Conservation (phyloP, 345 rosid species). For the Salix suchowensis region DNA sequence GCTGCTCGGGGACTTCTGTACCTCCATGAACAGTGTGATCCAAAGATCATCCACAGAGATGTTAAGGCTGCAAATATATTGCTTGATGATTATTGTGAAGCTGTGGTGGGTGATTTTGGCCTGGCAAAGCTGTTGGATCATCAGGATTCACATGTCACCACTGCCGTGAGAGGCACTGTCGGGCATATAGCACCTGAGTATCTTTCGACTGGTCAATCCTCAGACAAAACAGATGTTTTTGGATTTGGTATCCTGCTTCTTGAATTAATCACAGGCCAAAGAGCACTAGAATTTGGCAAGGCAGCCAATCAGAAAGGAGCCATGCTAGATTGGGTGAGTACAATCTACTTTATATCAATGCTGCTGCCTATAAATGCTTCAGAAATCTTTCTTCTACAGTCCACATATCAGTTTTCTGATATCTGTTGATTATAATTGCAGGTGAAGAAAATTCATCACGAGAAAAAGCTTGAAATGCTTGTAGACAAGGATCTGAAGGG, state of each 20-base stretch:
- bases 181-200: conserved; percentile 99
- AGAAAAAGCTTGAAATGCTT: conserved; percentile 79
- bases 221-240: conserved; percentile 95
- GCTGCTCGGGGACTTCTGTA: conserved; percentile 88
- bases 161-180: conserved; percentile 94
- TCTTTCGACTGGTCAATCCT: conserved; percentile 95
- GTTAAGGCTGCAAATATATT: conserved; percentile 98
- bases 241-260: conserved; percentile 95
- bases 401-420: background rate
- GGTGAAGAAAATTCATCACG: conserved; percentile 87
- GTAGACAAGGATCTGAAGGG: conserved; percentile 82
- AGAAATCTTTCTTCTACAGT: background rate
- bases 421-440: conserved; percentile 15
- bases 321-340: conserved; percentile 86
- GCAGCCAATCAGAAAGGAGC: conserved; percentile 94
- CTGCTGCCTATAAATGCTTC: background rate
- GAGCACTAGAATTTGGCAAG: conserved; percentile 89
- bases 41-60: conserved; percentile 94
- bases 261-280: conserved; percentile 86
- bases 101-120: conserved; percentile 97
- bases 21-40: conserved; percentile 96
- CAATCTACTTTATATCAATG: background rate
- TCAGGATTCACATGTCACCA: conserved; percentile 94
- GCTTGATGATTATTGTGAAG: conserved; percentile 86
- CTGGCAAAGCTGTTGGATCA: conserved; percentile 92